Base-by-base conservation (phyloP, 1,284 basidiomycete species). In the Ganoderma boninense region DNA sequence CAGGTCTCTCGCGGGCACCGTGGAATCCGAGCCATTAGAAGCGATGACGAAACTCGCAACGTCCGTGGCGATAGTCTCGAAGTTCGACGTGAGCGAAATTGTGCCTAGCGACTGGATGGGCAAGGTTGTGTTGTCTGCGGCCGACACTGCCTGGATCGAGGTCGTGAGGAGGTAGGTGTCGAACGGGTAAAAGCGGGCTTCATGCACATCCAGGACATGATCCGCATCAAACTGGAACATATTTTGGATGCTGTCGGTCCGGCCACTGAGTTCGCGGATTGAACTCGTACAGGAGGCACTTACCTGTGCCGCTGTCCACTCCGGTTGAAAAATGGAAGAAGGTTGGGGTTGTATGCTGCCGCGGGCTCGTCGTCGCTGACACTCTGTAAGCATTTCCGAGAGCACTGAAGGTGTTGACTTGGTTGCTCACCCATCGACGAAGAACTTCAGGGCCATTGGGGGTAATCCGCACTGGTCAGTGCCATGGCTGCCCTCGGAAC, bases 181-280 rank as follows among this genome's bases (percentile, higher is more conserved):
- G 76, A 90, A 89, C 1, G 89, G 89, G 74, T 89, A 90, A 4
- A 89, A 76, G 8, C 82, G 84, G 16, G 85, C 84, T 75, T 85
- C 78, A 71, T 88, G 87, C 10, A 88, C 87, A 73, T 90, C 87
- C n/a, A 90, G 82, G 46, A 86, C 84, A 74, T 89, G 86, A 71
- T 88, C 85, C 68, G 84, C 87, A 73, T 89, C 87, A 72, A 90
- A 90, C 73, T 87, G 87, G 49, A 86, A 84, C 18, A 88, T 81
- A 71, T 85, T 87, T 74, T 89, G 87, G 38, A 89, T 85, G 63
- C 89, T 90, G 64, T 29, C 20, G 26, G 20, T 23, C 46, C 32
- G 43, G 16, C 7, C 49, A 32, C 18, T 49, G 3, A 52, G 40
- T 23, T 14, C 20, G 26, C 42, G n/a, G 5, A 16, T 52, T 29